Percentiles rank a stretch among this genome's conserved stretches.
These are phyloP conservation scores for Hygrophoropsis aurantiaca DNA, from an alignment of 768 basidiomycete genomes.

Conservation along the genomic window DNA sequence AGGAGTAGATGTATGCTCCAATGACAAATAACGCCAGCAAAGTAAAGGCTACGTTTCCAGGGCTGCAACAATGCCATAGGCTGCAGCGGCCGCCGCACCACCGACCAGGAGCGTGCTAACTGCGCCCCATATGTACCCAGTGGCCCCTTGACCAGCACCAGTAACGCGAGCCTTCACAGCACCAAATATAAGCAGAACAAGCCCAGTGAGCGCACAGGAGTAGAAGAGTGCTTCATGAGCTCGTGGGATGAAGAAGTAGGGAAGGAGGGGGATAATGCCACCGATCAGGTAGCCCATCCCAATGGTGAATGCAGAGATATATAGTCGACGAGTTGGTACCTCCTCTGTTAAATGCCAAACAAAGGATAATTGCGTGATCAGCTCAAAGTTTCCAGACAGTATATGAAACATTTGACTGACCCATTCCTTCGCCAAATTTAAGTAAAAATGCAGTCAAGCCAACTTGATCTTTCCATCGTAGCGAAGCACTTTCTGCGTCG, in stretches of 20 bases:
- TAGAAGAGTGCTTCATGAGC: slow-evolving; percentile 71
- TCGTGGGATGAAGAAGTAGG: slow-evolving; percentile 83
- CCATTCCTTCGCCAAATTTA: slow-evolving; percentile 93
- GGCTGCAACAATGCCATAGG: slow-evolving; percentile 56
- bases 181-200: slow-evolving; percentile 88
- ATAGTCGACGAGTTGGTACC: slow-evolving; percentile 79
- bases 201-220: slow-evolving; percentile 77
- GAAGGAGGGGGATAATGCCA: slow-evolving; percentile 88
- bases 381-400: not conserved
- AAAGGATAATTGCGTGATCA: not conserved
- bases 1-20: no score
- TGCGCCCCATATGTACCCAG: slow-evolving; percentile 85
- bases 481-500: slow-evolving; percentile 56
- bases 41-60: slow-evolving; percentile 34
- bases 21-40: no score
- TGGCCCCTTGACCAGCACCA: slow-evolving; percentile 64
- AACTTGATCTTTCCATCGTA: slow-evolving; percentile 73
- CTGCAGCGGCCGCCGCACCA: slow-evolving; percentile 81
- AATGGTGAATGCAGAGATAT: slow-evolving; percentile 91
- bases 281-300: slow-evolving; percentile 93
- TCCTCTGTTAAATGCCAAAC: slow-evolving; percentile 59
- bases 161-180: slow-evolving; percentile 87
- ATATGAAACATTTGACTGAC: slow-evolving; percentile 41
- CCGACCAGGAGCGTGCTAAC: slow-evolving; percentile 86
- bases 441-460: slow-evolving; percentile 93